Evolutionary conservation across 2,329 filamentous ascomycete species (phyloP).

Genomic region (Metarhizium robertsii): DNA sequence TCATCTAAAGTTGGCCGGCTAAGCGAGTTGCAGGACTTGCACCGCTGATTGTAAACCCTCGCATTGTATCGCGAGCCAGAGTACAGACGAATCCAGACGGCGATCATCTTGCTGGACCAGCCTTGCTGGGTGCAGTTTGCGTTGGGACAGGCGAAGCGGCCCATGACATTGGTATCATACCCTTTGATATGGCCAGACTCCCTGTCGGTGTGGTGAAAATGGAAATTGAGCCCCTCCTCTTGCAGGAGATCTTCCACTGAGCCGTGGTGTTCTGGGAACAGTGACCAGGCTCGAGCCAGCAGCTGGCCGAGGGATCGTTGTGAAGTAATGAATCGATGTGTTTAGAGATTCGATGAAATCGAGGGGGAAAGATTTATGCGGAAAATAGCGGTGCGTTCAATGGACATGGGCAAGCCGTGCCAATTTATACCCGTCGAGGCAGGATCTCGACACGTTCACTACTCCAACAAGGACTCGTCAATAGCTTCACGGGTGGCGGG

Average conservation of each 20-base stretch:
- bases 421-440: no score
- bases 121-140: slow-evolving; percentile 8
- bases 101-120: slow-evolving; percentile 25
- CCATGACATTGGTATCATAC: slow-evolving; percentile 22
- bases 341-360: no score
- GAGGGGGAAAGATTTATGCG: no score
- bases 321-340: no score
- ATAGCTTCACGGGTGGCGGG: no score
- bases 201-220: slow-evolving; percentile 15
- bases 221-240: slow-evolving; percentile 9
- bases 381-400: no score
- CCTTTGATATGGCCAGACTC: slow-evolving; percentile 6
- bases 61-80: slow-evolving; percentile 22
- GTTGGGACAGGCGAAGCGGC: slow-evolving; percentile 22
- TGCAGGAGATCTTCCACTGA: slow-evolving; percentile 8
- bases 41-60: slow-evolving; percentile 27
- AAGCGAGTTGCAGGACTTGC: slow-evolving; percentile 18
- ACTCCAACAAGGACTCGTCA: no score
- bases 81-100: slow-evolving; percentile 25
- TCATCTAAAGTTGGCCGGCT: slow-evolving; percentile 17
- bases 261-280: slow-evolving; percentile 12
- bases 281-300: slow-evolving; percentile 7
- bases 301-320: no score
- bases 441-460: no score
- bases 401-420: no score